Evolutionary conservation across 2,329 filamentous ascomycete species (phyloP).

Genomic region (Trichoderma sp.): DNA sequence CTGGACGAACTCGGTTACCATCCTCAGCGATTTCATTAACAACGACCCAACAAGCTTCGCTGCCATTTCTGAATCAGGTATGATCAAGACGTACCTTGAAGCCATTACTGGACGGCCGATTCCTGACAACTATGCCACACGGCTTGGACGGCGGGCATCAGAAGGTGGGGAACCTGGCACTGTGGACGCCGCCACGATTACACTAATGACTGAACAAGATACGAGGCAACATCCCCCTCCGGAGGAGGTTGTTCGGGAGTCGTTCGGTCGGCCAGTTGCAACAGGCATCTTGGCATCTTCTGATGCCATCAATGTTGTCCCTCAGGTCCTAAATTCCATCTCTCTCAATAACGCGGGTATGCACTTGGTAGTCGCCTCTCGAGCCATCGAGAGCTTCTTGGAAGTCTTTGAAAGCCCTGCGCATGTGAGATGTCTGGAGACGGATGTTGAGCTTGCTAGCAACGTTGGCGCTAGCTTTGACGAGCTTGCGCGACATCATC

Average conservation of each 20-base stretch:
- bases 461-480: constrained; percentile 84
- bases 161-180: constrained; percentile 38
- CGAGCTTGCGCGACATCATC: constrained; percentile 91
- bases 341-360: constrained; percentile 86
- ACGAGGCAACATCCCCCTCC: constrained; percentile 52
- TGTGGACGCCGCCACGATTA: constrained; percentile 38
- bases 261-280: constrained; percentile 49
- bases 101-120: constrained; percentile 63
- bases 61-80: constrained; percentile 88
- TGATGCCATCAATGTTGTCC: constrained; percentile 84
- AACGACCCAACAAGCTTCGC: constrained; percentile 98
- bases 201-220: constrained; percentile 36
- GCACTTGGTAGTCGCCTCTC: constrained; percentile 79
- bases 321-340: constrained; percentile 86
- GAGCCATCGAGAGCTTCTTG: constrained; percentile 81
- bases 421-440: constrained; percentile 80
- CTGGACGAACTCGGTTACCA: constrained; percentile 91
- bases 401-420: constrained; percentile 94
- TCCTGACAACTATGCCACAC: constrained; percentile 30
- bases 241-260: constrained; percentile 45
- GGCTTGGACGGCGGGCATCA: constrained; percentile 30
- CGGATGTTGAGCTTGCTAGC: constrained; percentile 65
- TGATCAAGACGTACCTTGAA: constrained; percentile 82
- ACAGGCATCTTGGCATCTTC: constrained; percentile 78
- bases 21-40: constrained; percentile 94